These are phyloP conservation scores for Fusarium udum DNA, from an alignment of 2,329 filamentous ascomycete genomes.

Conservation along the genomic window DNA sequence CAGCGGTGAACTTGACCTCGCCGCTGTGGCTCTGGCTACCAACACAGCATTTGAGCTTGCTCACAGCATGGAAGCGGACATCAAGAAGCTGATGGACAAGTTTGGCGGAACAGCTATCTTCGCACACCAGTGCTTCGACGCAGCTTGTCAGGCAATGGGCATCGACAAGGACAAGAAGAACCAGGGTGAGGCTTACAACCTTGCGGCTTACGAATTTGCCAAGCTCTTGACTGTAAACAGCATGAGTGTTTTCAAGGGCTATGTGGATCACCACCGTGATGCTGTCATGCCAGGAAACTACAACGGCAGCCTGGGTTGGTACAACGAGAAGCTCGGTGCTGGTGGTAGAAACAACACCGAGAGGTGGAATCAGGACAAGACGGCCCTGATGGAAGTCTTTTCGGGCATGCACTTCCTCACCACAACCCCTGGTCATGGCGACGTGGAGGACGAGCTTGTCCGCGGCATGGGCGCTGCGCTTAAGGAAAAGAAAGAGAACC, in stretches of 20 bases:
- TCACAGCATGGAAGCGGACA: constrained; percentile 53
- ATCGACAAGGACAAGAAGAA: background rate
- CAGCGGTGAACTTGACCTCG: constrained; percentile 17
- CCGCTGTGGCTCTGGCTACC: constrained; percentile 30
- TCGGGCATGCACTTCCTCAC: constrained; percentile 15
- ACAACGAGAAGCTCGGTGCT: constrained; percentile 14
- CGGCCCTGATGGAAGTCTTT: constrained; percentile 23
- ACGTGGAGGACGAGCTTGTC: constrained; percentile 35
- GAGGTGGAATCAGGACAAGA: constrained; percentile 24
- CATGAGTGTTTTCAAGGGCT: constrained; percentile 1
- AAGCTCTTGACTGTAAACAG: constrained; percentile 2
- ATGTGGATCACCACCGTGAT: background rate
- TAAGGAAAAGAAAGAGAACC: background rate
- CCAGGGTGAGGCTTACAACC: constrained; percentile 5
- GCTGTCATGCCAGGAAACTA: constrained; percentile 1
- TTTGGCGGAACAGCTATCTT: background rate
- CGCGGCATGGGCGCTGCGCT: constrained; percentile 5
- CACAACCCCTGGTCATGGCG: background rate
- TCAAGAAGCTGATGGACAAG: constrained; percentile 47
- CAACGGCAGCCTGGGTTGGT: constrained; percentile 34
- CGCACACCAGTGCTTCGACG: background rate
- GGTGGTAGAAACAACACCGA: background rate
- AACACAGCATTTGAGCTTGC: constrained; percentile 36
- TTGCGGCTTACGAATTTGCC: background rate
- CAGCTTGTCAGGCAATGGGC: background rate